These are phyloP conservation scores for Patellifolia procumbens DNA, from an alignment of 179 eudicot genomes.

Conservation along the genomic window DNA sequence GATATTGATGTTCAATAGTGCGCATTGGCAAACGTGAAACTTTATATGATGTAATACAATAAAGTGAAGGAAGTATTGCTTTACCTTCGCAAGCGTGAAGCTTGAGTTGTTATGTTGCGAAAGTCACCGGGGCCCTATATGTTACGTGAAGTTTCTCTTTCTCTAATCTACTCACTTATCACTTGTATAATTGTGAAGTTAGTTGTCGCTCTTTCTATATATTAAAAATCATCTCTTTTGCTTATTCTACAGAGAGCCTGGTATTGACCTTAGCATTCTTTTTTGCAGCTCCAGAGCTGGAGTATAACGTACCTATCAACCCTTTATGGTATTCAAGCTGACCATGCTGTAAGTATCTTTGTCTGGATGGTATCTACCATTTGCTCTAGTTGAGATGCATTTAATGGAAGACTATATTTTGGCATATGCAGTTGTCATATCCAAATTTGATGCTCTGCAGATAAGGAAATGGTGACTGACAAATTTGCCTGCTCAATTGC, in stretches of 20 bases:
- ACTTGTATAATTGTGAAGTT: not conserved
- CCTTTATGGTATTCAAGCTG: constrained; percentile 64
- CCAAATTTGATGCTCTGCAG: constrained; percentile 43
- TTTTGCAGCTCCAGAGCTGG: constrained; percentile 50
- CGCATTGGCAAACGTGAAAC: too few species aligned
- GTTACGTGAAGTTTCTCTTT: not conserved
- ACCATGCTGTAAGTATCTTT: constrained; percentile 62
- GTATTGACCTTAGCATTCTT: not conserved
- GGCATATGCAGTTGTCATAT: constrained; percentile 28
- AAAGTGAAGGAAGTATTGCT: too few species aligned
- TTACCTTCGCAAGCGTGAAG: too few species aligned
- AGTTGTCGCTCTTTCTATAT: too few species aligned
- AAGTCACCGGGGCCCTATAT: too few species aligned
- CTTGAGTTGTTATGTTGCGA: too few species aligned
- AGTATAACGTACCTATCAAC: constrained; percentile 36
- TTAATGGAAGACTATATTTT: constrained; percentile 9
- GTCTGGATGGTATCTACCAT: constrained; percentile 4
- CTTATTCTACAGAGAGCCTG: not conserved
- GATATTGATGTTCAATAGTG: too few species aligned
- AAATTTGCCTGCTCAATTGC: constrained; percentile 52
- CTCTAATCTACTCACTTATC: not conserved
- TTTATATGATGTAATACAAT: too few species aligned
- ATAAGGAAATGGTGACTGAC: constrained; percentile 54
- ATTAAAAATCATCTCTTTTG: not conserved
- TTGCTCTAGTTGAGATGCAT: not conserved